Base-by-base conservation (phyloP, 345 rosid genomes). In the Eutrema heterophyllum region DNA sequence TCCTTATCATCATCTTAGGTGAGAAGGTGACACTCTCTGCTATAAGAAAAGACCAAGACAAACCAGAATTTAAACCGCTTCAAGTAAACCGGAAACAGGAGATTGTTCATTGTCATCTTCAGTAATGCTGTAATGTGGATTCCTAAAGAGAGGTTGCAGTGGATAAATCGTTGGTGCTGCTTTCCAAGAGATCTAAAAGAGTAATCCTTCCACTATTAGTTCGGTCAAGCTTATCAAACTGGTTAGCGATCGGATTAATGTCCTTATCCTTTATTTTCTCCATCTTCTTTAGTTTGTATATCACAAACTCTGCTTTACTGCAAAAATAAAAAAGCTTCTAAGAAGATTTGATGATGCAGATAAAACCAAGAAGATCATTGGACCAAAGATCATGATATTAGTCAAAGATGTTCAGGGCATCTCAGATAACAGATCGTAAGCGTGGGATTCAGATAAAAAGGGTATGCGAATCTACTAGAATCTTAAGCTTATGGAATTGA, bases 231-330 rank as follows among this genome's bases (percentile, higher is more conserved):
- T 81, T 79, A 41, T 87, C 96, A 74, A 93, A 88, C 77, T 81
- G 86, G 51, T 71, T 32, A 50, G 81, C 79, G 13, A 92, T 86
- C 79, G 73, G 88, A 54, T 71, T 30, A 49, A 88, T 71, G 76
- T 92, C 98, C 44, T 84, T 87, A 46, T 87, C 88, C 3, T 91
- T 72, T 57, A 90, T 78, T 80, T 84, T 86, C 24, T 79, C 87
- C 93, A 90, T 87, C 80, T 86, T 89, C 81, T 83, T 88, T 49
- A 90, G 87, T 85, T 87, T 87, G 90, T 88, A 90, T 80, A 93
- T 81, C 11, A 84, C 89, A 69, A 76, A 93, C 75, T 91, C 97
- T 10, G 90, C 82, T 80, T 85, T 86, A 70, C 96, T 88, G 83
- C 77, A 69, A 39, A 60, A 16, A 26, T 3, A 2, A 49, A 55